Conservation (phyloP, 129 eudicot genomes). For the Erigeron canadensis region DNA sequence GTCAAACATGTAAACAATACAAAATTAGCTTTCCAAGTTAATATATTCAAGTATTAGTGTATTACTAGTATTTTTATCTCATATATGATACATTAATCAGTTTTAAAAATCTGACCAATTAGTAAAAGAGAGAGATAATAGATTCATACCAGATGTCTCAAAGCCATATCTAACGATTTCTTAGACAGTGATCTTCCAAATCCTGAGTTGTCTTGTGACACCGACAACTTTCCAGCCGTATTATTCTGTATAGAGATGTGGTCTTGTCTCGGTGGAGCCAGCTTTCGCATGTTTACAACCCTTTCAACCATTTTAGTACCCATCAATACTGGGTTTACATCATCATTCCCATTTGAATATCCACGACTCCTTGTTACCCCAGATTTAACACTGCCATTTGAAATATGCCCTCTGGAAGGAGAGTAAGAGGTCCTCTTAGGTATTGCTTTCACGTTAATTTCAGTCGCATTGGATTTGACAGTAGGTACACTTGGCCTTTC, state of each 20-base stretch:
- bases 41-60: too few species aligned
- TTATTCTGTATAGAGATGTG: slow-evolving; percentile 32
- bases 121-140: not conserved
- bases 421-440: slow-evolving; percentile 56
- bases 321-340: slow-evolving; percentile 84
- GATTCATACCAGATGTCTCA: slow-evolving; percentile 80
- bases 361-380: slow-evolving; percentile 47
- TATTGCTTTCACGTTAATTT: slow-evolving; percentile 34
- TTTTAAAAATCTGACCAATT: not conserved
- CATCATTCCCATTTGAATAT: slow-evolving; percentile 41
- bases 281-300: slow-evolving; percentile 89
- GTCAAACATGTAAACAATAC: not conserved
- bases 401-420: slow-evolving; percentile 54
- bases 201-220: slow-evolving; percentile 65
- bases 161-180: slow-evolving; percentile 86
- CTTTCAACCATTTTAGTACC: slow-evolving; percentile 96
- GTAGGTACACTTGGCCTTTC: slow-evolving; percentile 48
- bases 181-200: slow-evolving; percentile 89
- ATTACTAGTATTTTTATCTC: too few species aligned
- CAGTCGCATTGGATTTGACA: slow-evolving; percentile 26
- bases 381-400: slow-evolving; percentile 38
- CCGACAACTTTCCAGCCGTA: slow-evolving; percentile 48
- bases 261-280: slow-evolving; percentile 83
- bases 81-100: not conserved
- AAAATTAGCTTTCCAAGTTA: too few species aligned